Percentiles rank a stretch among this genome's conserved stretches.
Evolutionary conservation across 805 yeast species (phyloP).

Genomic region (Torulaspora delbrueckii): DNA sequence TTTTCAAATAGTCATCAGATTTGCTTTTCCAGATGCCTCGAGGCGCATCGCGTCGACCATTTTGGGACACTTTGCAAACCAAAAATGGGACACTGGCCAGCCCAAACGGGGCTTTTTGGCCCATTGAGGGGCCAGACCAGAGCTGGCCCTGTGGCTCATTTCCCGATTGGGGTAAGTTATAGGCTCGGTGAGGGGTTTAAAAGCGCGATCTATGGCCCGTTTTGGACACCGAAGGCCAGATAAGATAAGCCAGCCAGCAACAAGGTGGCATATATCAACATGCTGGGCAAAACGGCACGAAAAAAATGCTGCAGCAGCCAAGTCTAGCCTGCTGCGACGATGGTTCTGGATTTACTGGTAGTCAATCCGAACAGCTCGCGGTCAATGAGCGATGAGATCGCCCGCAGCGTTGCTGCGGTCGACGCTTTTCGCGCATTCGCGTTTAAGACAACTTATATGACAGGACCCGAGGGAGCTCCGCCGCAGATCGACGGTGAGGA

Average conservation of each 20-base stretch:
- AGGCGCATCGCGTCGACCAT: conserved; percentile 1
- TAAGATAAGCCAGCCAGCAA: background rate
- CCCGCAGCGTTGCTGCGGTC: conserved; percentile 9
- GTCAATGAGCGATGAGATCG: conserved; percentile 22
- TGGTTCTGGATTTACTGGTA: conserved; percentile 14
- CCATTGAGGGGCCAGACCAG: background rate
- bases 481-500: conserved; percentile 22
- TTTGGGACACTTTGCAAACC: conserved; percentile 1
- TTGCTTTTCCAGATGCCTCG: background rate
- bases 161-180: background rate
- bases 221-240: background rate
- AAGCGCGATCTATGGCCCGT: background rate
- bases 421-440: conserved; percentile 3
- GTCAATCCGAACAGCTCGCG: conserved; percentile 27
- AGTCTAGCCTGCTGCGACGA: background rate
- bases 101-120: background rate
- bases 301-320: background rate
- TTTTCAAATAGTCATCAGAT: conserved; percentile 1
- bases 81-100: background rate
- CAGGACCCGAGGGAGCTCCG: conserved; percentile 25
- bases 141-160: background rate
- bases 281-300: background rate
- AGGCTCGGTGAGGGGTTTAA: background rate
- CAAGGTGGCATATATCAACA: background rate
- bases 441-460: conserved; percentile 11